These are phyloP conservation scores for Collybia nuda DNA, from an alignment of 768 basidiomycete species.

Conservation along the genomic window DNA sequence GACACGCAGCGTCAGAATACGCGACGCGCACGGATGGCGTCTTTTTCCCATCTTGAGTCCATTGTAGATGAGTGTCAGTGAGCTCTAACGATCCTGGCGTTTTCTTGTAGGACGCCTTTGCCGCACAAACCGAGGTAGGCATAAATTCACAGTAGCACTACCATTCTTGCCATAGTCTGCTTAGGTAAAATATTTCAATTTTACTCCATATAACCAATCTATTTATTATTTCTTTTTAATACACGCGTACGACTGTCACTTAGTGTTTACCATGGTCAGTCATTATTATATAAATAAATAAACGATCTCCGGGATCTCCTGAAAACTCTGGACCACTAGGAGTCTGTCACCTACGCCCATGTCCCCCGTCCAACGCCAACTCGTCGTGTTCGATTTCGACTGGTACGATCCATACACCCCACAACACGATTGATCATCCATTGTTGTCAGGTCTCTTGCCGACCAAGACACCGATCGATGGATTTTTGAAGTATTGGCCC, in stretches of 20 bases:
- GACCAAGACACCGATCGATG: constrained; percentile 98
- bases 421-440: constrained; percentile 2
- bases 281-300: too few species aligned
- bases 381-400: constrained; percentile 96
- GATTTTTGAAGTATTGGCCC: constrained; percentile 85
- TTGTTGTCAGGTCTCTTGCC: constrained; percentile 67
- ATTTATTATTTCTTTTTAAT: too few species aligned
- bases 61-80: constrained; percentile 70
- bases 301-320: too few species aligned
- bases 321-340: too few species aligned
- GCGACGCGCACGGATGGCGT: constrained; percentile 64
- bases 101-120: constrained; percentile 87
- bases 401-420: constrained; percentile 50
- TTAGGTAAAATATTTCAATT: constrained; percentile 22
- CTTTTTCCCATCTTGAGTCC: constrained; percentile 74
- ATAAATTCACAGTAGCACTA: constrained; percentile 30
- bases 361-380: constrained; percentile 50
- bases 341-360: constrained; percentile 17
- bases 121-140: constrained; percentile 69
- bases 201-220: neutral
- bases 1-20: constrained; percentile 60
- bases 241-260: too few species aligned
- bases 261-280: too few species aligned
- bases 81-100: constrained; percentile 71
- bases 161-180: neutral